Base-by-base conservation (phyloP, 345 rosid genomes). In the Combretum micranthum region DNA sequence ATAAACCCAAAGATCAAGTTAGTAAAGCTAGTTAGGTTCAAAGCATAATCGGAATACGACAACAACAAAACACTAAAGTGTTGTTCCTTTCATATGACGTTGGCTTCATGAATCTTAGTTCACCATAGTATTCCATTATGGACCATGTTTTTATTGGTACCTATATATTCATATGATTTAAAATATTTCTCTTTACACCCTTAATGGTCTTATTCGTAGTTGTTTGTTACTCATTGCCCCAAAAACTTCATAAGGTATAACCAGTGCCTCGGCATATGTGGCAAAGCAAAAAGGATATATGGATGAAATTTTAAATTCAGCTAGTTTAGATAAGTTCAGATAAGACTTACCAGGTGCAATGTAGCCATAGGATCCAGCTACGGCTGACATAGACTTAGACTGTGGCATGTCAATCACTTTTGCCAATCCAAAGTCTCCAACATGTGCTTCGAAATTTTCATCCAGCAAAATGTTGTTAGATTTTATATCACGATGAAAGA, bases 291-390 rank as follows among this genome's bases (percentile, higher is more conserved):
- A 43, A 32, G 15, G 1, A 53, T 4, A 9, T 20, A 20, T n/a
- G 15, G 12, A 15, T 12, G 26, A 44, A 61, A 43, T 10, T n/a
- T 53, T 4, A 42, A 18, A 42, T 14, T 23, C 2, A 18, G 45
- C 21, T 20, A 12, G 2, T 52, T 13, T 11, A 32, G 39, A 32
- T 43, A 62, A 46, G 62, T 43, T 20, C 2, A 50, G 49, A n/a
- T 14, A 44, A 22, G 21, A 55, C 69, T 75, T 74, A 78, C 81
- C 90, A 47, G 98, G 98, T 20, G 98, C 98, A 66, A 91, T 91
- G 73, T 91, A 91, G 73, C 98, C 98, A 57, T 91, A 91, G 57
- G 98, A 88, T 59, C 98, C 98, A 7, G 95, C 96, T 64, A 91
- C 84, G 12, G 95, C 90, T 1, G 98, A 88, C 98, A 91, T 84